Percentiles rank a stretch among this genome's conserved stretches.
phyloP scores from a whole-genome alignment of 108 stramenopile genomes.

The Poteriospumella lacustris region DNA sequence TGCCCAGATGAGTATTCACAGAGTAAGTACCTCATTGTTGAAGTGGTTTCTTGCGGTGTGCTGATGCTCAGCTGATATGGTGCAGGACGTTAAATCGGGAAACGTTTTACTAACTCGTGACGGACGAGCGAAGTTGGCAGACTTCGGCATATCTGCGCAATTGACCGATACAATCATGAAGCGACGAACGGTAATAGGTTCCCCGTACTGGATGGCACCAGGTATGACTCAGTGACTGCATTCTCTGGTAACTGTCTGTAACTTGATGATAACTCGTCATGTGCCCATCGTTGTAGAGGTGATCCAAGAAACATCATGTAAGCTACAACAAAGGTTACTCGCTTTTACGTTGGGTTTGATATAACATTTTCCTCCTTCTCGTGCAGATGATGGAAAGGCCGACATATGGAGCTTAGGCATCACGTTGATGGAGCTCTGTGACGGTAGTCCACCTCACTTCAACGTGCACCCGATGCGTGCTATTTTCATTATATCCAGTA shows the following conservation, averaged over 20 bases:
- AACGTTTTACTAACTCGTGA: constrained; percentile 54
- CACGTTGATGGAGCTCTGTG: constrained; percentile 93
- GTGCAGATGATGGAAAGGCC: constrained; percentile 75
- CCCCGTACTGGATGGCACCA: constrained; percentile 99
- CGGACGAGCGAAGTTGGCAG: constrained; percentile 60
- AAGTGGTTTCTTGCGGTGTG: neutral
- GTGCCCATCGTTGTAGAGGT: constrained; percentile 47
- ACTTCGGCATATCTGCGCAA: constrained; percentile 85
- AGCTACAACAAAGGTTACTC: neutral
- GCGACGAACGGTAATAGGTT: constrained; percentile 90
- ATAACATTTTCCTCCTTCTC: neutral
- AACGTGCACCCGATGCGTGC: constrained; percentile 78
- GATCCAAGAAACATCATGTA: constrained; percentile 77
- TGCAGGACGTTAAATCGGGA: constrained; percentile 56
- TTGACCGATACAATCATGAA: constrained; percentile 87
- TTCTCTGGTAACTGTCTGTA: too few species aligned
- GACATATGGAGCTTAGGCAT: constrained; percentile 97
- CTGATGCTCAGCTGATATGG: neutral
- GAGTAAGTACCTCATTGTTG: constrained; percentile 32
- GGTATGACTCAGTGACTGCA: too few species aligned
- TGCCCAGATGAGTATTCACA: constrained; percentile 48
- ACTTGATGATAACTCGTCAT: too few species aligned
- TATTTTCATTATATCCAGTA: constrained; percentile 59
- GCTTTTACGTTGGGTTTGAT: neutral
- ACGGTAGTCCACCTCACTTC: constrained; percentile 92